Evolutionary conservation across 2,329 filamentous ascomycete genomes (phyloP).

Genomic region (Neofusicoccum kwambonambiense): DNA sequence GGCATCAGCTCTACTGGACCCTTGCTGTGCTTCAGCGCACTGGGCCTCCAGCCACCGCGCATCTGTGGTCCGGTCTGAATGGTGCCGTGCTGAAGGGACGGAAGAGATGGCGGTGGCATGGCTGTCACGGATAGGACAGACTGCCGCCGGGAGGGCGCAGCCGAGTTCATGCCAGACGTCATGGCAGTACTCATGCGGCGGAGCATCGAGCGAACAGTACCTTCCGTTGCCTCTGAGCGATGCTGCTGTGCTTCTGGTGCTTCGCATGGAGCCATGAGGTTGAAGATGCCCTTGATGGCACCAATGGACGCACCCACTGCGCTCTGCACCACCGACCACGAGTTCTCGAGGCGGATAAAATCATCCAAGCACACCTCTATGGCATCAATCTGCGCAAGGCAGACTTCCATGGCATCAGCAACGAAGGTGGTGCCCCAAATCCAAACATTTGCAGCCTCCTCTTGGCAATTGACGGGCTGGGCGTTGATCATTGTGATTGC

Average conservation of each 20-base stretch:
- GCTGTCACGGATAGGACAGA: conserved; percentile 9
- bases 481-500: conserved; percentile 44
- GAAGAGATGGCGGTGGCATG: neutral
- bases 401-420: conserved; percentile 45
- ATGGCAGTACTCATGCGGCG: conserved; percentile 19
- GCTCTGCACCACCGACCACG: conserved; percentile 43
- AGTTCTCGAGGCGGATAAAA: conserved; percentile 47
- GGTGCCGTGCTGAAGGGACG: neutral
- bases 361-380: conserved; percentile 44
- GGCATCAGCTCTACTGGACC: conserved; percentile 16
- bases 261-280: conserved; percentile 38
- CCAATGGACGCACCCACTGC: conserved; percentile 42
- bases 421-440: conserved; percentile 46
- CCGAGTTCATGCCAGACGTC: conserved; percentile 14
- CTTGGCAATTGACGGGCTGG: conserved; percentile 38
- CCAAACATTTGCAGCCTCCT: conserved; percentile 45
- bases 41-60: conserved; percentile 3
- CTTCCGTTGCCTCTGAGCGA: conserved; percentile 12
- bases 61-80: neutral
- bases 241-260: conserved; percentile 21
- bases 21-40: conserved; percentile 10
- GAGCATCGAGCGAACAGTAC: conserved; percentile 17
- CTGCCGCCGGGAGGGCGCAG: neutral
- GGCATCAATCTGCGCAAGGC: conserved; percentile 40
- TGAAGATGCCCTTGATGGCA: conserved; percentile 47